Conservation (phyloP, 805 yeast genomes). For the Yueomyces sp. region DNA sequence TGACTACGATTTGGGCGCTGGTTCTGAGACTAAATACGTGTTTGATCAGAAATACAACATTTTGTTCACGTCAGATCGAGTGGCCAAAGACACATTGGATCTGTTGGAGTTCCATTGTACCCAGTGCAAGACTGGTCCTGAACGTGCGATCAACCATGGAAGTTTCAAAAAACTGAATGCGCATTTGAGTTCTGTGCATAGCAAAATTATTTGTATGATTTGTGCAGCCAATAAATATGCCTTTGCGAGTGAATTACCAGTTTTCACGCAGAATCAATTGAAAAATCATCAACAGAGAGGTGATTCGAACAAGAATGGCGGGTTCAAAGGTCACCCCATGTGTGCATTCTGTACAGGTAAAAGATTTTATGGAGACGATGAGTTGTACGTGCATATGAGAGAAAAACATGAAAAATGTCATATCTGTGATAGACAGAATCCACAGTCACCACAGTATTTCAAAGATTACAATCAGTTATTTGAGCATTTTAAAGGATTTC, state of each 20-base stretch:
- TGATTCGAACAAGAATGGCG: constrained; percentile 35
- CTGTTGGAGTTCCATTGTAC: constrained; percentile 49
- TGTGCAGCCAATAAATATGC: constrained; percentile 70
- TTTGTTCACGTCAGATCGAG: constrained; percentile 42
- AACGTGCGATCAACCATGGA: constrained; percentile 23
- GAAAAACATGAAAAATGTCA: constrained; percentile 80
- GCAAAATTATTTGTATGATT: constrained; percentile 51
- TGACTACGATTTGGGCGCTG: constrained; percentile 25
- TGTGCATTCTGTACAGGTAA: constrained; percentile 68
- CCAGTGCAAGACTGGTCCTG: constrained; percentile 24
- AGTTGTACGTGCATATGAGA: constrained; percentile 67
- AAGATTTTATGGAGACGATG: constrained; percentile 82
- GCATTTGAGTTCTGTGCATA: constrained; percentile 57
- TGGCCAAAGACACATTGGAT: constrained; percentile 33
- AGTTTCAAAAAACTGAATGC: constrained; percentile 45
- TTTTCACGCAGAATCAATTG: constrained; percentile 49
- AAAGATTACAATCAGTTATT: constrained; percentile 62
- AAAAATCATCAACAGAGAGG: constrained; percentile 62
- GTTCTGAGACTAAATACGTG: constrained; percentile 2
- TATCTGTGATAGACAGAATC: constrained; percentile 64
- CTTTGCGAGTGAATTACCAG: constrained; percentile 55
- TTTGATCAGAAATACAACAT: constrained; percentile 37
- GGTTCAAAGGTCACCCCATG: constrained; percentile 80
- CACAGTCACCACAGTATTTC: constrained; percentile 59
- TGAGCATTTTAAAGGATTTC: constrained; percentile 60